Conservation (phyloP, 257 asterid genomes). For the Agastache rugosa region DNA sequence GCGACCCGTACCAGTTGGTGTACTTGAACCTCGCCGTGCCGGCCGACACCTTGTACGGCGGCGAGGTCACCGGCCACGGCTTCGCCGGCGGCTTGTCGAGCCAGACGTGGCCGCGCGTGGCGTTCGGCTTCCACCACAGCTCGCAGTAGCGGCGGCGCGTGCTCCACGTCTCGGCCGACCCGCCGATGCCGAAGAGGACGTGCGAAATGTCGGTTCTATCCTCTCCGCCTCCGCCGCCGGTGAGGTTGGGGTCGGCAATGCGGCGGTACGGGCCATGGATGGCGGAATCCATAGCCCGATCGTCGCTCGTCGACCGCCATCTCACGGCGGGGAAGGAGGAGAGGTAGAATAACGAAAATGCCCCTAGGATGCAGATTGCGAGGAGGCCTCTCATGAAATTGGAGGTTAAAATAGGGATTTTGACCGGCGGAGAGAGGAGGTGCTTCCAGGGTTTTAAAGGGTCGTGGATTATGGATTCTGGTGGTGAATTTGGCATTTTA, state of each 20-base stretch:
- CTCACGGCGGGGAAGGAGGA: slow-evolving; percentile 46
- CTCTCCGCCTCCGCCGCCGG: neutral
- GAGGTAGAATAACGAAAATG: slow-evolving; percentile 48
- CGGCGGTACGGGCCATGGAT: slow-evolving; percentile 25
- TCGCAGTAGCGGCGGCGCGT: slow-evolving; percentile 66
- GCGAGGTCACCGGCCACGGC: slow-evolving; percentile 57
- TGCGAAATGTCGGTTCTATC: slow-evolving; percentile 59
- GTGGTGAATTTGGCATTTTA: slow-evolving; percentile 25
- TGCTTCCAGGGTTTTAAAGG: slow-evolving; percentile 50
- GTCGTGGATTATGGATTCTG: slow-evolving; percentile 31
- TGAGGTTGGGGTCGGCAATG: neutral
- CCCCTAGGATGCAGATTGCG: slow-evolving; percentile 45
- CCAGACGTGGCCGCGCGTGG: slow-evolving; percentile 83
- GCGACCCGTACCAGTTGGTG: slow-evolving; percentile 60
- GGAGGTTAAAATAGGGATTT: slow-evolving; percentile 30
- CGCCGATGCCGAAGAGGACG: slow-evolving; percentile 81
- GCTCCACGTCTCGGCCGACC: slow-evolving; percentile 78
- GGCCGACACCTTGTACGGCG: slow-evolving; percentile 57
- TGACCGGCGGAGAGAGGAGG: slow-evolving; percentile 15
- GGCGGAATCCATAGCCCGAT: neutral
- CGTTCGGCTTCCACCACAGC: slow-evolving; percentile 83
- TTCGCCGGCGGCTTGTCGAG: slow-evolving; percentile 55
- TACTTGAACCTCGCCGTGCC: slow-evolving; percentile 62
- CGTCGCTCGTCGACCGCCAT: neutral
- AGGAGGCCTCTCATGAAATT: slow-evolving; percentile 53